Conservation (phyloP, 441 rosid species). For the Metrosideros polymorpha region DNA sequence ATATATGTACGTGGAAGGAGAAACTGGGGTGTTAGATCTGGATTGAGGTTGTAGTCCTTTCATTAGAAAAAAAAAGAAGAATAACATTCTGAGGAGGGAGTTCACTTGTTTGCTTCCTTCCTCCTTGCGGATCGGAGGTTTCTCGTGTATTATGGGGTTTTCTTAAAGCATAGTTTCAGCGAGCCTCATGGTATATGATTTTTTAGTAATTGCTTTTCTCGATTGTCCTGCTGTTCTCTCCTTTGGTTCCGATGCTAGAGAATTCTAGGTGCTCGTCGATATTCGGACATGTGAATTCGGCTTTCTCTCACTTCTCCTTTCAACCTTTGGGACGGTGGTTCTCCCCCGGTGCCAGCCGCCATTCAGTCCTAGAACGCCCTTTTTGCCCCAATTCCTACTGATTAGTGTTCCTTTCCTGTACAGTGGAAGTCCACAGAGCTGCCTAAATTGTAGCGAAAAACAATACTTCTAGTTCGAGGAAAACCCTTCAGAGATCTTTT, state of each 20-base stretch:
- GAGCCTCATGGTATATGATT: background rate
- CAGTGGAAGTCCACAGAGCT: background rate
- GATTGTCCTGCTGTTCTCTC: background rate
- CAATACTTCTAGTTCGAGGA: background rate
- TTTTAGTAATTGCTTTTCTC: background rate
- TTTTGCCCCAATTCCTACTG: background rate
- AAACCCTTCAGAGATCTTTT: background rate
- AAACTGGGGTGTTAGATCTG: slow-evolving; percentile 32
- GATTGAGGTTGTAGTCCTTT: slow-evolving; percentile 33
- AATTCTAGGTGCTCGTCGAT: background rate
- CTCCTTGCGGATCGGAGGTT: background rate
- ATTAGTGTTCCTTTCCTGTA: background rate
- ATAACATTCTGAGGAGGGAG: background rate
- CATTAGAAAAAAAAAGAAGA: background rate
- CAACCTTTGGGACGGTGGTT: background rate
- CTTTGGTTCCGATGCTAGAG: background rate
- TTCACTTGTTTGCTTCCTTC: background rate
- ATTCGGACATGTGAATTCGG: background rate
- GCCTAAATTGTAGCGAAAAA: background rate
- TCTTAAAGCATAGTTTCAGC: background rate
- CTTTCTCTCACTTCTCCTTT: background rate
- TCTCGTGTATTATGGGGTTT: background rate
- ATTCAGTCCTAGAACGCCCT: background rate
- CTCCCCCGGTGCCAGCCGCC: background rate
- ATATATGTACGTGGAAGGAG: slow-evolving; percentile 13